Conservation (phyloP, 805 yeast species). For the Suhomyces sp. region DNA sequence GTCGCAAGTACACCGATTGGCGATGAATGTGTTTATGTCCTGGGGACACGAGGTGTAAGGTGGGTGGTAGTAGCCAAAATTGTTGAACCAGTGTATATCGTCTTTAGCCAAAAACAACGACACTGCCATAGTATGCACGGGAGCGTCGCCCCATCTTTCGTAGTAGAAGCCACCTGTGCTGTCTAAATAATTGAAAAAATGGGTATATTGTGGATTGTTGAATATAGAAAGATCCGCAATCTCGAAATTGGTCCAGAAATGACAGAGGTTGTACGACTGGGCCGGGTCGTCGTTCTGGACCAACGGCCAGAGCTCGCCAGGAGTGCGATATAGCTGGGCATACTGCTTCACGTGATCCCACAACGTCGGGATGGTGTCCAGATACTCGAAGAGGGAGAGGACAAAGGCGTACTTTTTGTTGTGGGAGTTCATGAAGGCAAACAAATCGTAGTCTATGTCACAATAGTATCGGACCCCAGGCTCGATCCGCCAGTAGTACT, state of each 20-base stretch:
- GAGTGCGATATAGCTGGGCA: slow-evolving; percentile 50
- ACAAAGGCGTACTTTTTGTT: slow-evolving; percentile 72
- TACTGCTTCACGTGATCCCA: slow-evolving; percentile 68
- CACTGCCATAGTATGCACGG: slow-evolving; percentile 77
- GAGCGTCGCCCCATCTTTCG: slow-evolving; percentile 94
- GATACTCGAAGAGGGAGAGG: slow-evolving; percentile 65
- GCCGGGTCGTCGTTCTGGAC: slow-evolving; percentile 49
- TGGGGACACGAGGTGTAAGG: slow-evolving; percentile 80
- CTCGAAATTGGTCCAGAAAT: slow-evolving; percentile 90
- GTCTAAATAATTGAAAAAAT: slow-evolving; percentile 65
- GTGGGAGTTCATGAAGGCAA: slow-evolving; percentile 66
- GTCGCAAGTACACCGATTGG: slow-evolving; percentile 69
- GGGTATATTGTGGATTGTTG: slow-evolving; percentile 61
- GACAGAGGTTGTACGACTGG: slow-evolving; percentile 52
- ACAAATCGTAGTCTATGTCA: slow-evolving; percentile 71
- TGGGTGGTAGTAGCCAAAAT: slow-evolving; percentile 70
- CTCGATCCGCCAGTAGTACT: slow-evolving; percentile 80
- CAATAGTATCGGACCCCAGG: slow-evolving; percentile 69
- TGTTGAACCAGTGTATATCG: slow-evolving; percentile 81
- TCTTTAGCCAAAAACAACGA: slow-evolving; percentile 65
- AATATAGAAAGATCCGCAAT: slow-evolving; percentile 81
- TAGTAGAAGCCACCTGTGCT: slow-evolving; percentile 77
- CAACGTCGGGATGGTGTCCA: slow-evolving; percentile 57
- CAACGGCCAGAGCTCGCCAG: slow-evolving; percentile 51
- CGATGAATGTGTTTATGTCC: slow-evolving; percentile 50